These are phyloP conservation scores for Pisolithus sp. DNA, from an alignment of 768 basidiomycete species.

Conservation along the genomic window DNA sequence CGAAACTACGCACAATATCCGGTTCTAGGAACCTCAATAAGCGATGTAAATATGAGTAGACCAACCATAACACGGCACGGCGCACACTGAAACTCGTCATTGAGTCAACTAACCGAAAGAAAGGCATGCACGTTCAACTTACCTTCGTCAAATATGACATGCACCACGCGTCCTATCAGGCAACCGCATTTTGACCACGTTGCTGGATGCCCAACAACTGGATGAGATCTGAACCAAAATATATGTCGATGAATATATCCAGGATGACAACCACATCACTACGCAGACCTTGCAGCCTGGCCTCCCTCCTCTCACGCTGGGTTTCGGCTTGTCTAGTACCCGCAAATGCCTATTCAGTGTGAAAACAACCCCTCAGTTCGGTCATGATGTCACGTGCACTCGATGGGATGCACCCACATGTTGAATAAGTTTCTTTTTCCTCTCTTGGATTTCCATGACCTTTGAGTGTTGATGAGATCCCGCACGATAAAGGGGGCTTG, in stretches of 20 bases:
- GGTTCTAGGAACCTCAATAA: no score
- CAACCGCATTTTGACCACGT: background rate
- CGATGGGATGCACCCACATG: slow-evolving; percentile 39
- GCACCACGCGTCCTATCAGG: no score
- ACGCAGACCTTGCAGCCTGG: slow-evolving; percentile 65
- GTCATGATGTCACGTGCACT: background rate
- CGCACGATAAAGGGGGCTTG: background rate
- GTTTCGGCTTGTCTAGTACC: slow-evolving; percentile 75
- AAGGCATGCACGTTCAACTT: no score
- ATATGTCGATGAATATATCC: background rate
- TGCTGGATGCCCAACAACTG: slow-evolving; percentile 45
- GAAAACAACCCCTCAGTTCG: background rate
- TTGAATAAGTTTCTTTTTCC: slow-evolving; percentile 73
- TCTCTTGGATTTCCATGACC: slow-evolving; percentile 82
- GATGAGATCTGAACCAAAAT: slow-evolving; percentile 43
- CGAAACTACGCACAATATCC: no score
- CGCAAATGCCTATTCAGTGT: slow-evolving; percentile 63
- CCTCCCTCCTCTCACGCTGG: slow-evolving; percentile 69
- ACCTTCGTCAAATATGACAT: no score
- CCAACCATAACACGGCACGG: no score
- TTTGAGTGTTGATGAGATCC: slow-evolving; percentile 14
- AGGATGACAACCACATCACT: background rate
- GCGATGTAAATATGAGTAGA: no score
- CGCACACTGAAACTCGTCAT: no score
- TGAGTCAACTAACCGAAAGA: no score